Evolutionary conservation across 148 eudicot genomes (phyloP), one percentile per base, ranked within the genome.

Genomic region (Rhododendron ovatum): DNA sequence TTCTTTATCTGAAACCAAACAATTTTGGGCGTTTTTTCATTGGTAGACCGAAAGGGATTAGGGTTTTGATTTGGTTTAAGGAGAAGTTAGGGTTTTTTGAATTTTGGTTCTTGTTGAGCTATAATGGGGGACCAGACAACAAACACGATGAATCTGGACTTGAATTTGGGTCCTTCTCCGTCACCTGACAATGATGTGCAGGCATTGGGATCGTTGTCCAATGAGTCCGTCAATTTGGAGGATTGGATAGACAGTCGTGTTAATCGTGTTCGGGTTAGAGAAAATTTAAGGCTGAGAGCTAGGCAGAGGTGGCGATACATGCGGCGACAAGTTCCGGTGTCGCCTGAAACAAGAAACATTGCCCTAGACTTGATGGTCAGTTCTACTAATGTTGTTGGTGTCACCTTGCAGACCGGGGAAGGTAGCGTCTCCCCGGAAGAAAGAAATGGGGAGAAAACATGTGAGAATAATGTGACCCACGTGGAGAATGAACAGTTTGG

Each of bases 281-380:
- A 37, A 92, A 88, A 79, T 92, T 92, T 20, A 90, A 91, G 85
- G 92, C 88, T 50, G 93, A 91, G 22, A 83, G 86, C 91, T 84
- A 88, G 92, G 57, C 87, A 90, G 17, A 89, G 92, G 84, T 84
- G 83, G 79, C 91, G 92, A 75, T 89, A 86, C 84, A 76, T 88
- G 35, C 83, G 90, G 87, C 87, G 88, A 10, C 86, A 75, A 41
- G 71, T 88, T 14, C 84, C 82, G 45, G 84, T 80, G 35, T 51
- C 13, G 10, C 53, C 86, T 0, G 88, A 65, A 43, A 61, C 85
- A 4, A 86, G 80, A 79, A 82, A n/a, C 76, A 24, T 24, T 73
- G 59, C 79, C 0, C 28, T 45, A 83, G 90, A 87, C n/a, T 15
- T 53, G 17, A 71, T 57, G 6, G 81, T 22, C 24, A 55, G 15